Evolutionary conservation across 495 filamentous ascomycete species (phyloP), one percentile per base, ranked within the genome.

Genomic region (Lasiosphaeris hirsuta): DNA sequence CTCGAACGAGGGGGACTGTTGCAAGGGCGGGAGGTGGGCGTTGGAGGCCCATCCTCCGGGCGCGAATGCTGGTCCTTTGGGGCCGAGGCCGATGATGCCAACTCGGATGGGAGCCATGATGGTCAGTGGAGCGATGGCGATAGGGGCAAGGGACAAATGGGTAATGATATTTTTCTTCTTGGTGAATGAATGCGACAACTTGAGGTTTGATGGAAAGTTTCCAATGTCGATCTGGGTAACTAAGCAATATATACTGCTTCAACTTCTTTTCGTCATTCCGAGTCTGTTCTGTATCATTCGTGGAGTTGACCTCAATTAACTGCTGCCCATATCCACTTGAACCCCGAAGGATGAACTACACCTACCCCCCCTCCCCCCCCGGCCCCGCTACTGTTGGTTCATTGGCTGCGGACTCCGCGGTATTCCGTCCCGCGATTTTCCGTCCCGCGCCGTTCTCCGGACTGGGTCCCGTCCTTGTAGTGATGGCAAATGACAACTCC

Each of bases 11-110:
- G 63, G 58, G 18, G 52, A 58, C 37, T 64, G 60, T 7, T 64
- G 62, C 23, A 78, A 65, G 54, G 62, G 72, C 9, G 74, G 70
- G 4, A 83, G 69, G 62, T 83, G 81, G 4, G 76, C 75, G 9
- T 36, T 46, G 8, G 61, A 63, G 2, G 76, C 73, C 82, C 81
- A 83, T 15, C 53, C 63, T 1, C 62, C 51, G 10, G 54, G n/a
- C 7, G 7, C 30, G 68, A 56, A 11, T 13, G 36, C 41, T 9
- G 10, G 2, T 17, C 2, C 10, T 41, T 46, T 19, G 56, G 11
- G 18, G 23, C 66, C 72, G 59, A 79, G 75, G 8, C 78, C 78
- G 54, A 81, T 78, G 52, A 81, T 51, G 39, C 53, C 53, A 18
- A 56, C 53, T 14, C 42, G 41, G 41, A 56, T 56, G 30, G 42